These are phyloP conservation scores for Gossypium herbaceum DNA, from an alignment of 345 rosid species.

Conservation along the genomic window DNA sequence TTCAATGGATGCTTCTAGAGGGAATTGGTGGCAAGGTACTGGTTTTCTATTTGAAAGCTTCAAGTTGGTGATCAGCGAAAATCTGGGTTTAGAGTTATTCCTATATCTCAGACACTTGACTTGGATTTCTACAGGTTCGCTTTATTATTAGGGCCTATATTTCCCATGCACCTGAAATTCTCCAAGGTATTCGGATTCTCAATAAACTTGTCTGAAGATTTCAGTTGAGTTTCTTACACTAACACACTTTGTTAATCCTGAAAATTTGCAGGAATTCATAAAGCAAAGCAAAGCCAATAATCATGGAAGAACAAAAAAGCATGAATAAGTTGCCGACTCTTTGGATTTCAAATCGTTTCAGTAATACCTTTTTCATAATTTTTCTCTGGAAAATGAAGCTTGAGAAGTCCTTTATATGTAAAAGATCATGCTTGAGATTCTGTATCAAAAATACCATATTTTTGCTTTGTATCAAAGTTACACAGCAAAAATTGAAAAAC, in stretches of 20 bases:
- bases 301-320: background rate
- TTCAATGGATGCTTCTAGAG: conserved; percentile 66
- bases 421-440: background rate
- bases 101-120: conserved; percentile 6
- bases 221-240: background rate
- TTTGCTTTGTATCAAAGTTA: background rate
- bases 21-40: conserved; percentile 96
- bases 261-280: background rate
- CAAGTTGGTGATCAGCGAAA: background rate
- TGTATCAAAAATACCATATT: background rate
- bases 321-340: background rate
- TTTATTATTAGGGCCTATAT: conserved; percentile 57
- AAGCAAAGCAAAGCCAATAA: background rate
- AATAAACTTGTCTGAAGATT: background rate
- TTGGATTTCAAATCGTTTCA: background rate
- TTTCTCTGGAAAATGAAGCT: background rate
- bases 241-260: background rate
- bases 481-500: background rate
- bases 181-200: background rate
- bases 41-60: background rate
- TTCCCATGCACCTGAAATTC: conserved; percentile 20
- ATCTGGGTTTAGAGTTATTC: conserved; percentile 8
- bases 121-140: conserved; percentile 59
- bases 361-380: background rate
- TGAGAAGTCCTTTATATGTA: background rate